Base-by-base conservation (phyloP, 2,329 filamentous ascomycete species). In the Lecanosticta acicola region DNA sequence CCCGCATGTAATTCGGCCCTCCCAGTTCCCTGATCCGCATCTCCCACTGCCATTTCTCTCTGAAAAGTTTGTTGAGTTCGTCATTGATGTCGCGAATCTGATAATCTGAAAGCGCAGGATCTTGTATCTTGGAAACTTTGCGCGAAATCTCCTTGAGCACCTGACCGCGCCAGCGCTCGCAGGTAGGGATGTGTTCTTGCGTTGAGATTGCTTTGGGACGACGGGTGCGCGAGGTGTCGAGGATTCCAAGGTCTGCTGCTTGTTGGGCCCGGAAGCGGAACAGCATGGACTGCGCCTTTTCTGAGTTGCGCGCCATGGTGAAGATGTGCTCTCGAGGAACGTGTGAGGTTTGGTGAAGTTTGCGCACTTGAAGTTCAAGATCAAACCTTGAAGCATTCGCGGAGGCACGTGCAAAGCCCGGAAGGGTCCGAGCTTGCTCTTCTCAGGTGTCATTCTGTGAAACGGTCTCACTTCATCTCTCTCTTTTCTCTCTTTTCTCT, bases 211-310 rank as follows among this genome's bases (percentile, higher is more conserved):
- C 79, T 69, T 91, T 94, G 42, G 93, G 93, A 2, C 93, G 88
- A 9, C 90, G 87, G 7, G 88, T 85, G 51, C 90, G 87, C 48
- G 88, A 86, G 20, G 85, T 85, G 74, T 97, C 91, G 70, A 98
- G 87, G 68, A 97, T 96, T 64, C 91, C 91, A 39, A 96, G 79
- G 71, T 96, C 90, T 55, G 89, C 88, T 56, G 91, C 91, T 79
- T 97, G 93, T 60, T 91, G 87, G 64, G 94, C 93, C 68, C 93
- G 88, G 77, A 98, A 98, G 77, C 93, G 91, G 75, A 96, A 98
- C 69, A 98, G 91, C 91, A 98, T 98, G 39, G 90, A 96, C 76
- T 98, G 93, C 63, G 93, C 91, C 71, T 97, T 98, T 78, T 97
- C 91, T 37, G 87, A 91, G 70, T 97, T 96, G 65, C 91, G 91